Evolutionary conservation across 805 yeast genomes (phyloP).

Genomic region (Saccharomycopsis sp.): DNA sequence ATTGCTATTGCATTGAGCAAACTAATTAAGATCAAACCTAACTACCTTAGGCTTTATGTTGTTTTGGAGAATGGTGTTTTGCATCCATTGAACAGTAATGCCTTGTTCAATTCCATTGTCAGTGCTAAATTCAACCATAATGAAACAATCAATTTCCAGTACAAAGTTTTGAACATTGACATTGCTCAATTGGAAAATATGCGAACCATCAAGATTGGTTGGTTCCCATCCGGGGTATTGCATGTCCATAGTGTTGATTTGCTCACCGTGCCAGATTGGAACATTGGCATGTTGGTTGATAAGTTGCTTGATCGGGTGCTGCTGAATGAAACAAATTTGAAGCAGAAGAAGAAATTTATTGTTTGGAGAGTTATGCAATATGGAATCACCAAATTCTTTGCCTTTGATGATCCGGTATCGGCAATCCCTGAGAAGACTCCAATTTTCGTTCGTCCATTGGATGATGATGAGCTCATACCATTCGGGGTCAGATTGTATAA

Average conservation of each 20-base stretch:
- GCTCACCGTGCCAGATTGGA: constrained; percentile 54
- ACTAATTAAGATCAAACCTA: constrained; percentile 45
- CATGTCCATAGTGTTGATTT: constrained; percentile 63
- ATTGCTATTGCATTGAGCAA: constrained; percentile 55
- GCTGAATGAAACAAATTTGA: too few relatives aligned
- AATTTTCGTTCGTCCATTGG: constrained; percentile 34
- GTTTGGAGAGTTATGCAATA: constrained; percentile 45
- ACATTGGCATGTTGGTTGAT: constrained; percentile 44
- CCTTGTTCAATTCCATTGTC: constrained; percentile 28
- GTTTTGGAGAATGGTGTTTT: constrained; percentile 43
- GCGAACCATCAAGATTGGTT: constrained; percentile 53
- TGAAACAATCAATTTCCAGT: constrained; percentile 45
- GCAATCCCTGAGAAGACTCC: constrained; percentile 27
- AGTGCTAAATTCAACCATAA: constrained; percentile 28
- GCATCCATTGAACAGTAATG: constrained; percentile 35
- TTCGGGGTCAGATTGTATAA: constrained; percentile 22
- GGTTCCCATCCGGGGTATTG: constrained; percentile 66
- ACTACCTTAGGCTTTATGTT: constrained; percentile 56
- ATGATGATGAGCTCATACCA: constrained; percentile 30
- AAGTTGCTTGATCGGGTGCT: constrained; percentile 34
- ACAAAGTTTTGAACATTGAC: constrained; percentile 69
- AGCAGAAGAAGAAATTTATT: constrained; percentile 38
- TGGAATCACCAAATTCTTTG: constrained; percentile 28
- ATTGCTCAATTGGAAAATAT: constrained; percentile 70
- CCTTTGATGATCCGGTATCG: constrained; percentile 25